Evolutionary conservation across 768 basidiomycete genomes (phyloP).

Genomic region (Boletellus ananas): DNA sequence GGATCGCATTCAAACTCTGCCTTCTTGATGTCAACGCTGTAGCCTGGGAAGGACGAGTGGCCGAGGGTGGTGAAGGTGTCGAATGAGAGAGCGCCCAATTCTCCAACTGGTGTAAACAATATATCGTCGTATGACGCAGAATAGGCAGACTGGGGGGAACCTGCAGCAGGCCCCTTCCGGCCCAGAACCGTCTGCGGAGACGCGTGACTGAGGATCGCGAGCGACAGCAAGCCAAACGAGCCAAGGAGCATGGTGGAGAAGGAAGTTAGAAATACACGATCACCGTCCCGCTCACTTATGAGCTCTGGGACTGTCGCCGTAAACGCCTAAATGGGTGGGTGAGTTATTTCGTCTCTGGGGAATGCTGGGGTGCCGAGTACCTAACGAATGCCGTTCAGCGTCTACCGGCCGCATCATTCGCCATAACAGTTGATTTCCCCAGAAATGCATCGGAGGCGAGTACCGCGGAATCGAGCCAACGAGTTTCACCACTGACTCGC

Average conservation of each 20-base stretch:
- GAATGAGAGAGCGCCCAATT: constrained; percentile 28
- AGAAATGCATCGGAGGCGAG: too few relatives aligned
- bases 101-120: constrained; percentile 33
- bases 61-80: constrained; percentile 35
- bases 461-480: too few relatives aligned
- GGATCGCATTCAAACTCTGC: constrained; percentile 20
- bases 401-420: too few relatives aligned
- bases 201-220: constrained; percentile 13
- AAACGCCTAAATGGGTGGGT: too few relatives aligned
- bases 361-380: too few relatives aligned
- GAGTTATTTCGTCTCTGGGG: too few relatives aligned
- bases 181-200: constrained; percentile 18
- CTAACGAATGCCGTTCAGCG: too few relatives aligned
- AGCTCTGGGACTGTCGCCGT: too few relatives aligned
- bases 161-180: background rate
- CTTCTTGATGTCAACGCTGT: constrained; percentile 42
- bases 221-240: constrained; percentile 15
- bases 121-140: constrained; percentile 24
- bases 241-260: constrained; percentile 7
- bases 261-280: too few relatives aligned
- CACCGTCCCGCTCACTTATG: too few relatives aligned
- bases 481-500: too few relatives aligned
- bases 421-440: too few relatives aligned
- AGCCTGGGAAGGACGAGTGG: constrained; percentile 44
- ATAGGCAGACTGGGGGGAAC: constrained; percentile 3